phyloP scores from a whole-genome alignment of 2,329 filamentous ascomycete genomes.

The Seiridium cupressi region DNA sequence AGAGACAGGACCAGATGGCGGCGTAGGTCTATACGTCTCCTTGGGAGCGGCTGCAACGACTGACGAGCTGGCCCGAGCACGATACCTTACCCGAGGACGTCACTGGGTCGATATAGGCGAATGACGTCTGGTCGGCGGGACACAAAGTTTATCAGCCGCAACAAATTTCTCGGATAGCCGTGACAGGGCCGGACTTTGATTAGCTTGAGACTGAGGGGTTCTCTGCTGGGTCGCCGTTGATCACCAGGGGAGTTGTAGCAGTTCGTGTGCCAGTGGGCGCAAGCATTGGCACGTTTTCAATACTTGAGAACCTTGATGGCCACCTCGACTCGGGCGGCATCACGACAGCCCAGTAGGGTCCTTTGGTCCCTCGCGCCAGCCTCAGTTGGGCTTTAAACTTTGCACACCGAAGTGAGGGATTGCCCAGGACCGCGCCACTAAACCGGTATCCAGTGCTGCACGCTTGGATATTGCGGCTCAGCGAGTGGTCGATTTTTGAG shows the following conservation, averaged over 20 bases:
- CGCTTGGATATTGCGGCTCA: constrained; percentile 6
- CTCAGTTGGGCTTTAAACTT: background rate
- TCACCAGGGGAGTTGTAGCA: background rate
- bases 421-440: background rate
- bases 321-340: background rate
- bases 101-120: background rate
- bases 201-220: background rate
- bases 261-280: background rate
- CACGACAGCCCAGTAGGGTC: background rate
- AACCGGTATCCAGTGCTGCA: background rate
- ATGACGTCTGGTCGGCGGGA: background rate
- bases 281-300: constrained; percentile 2
- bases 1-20: background rate
- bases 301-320: constrained; percentile 9
- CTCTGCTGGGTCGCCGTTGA: background rate
- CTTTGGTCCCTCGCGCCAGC: background rate
- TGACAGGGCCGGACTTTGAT: background rate
- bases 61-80: background rate
- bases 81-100: background rate
- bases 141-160: constrained; percentile 2
- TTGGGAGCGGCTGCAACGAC: background rate
- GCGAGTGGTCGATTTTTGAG: constrained; percentile 1
- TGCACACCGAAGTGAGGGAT: background rate
- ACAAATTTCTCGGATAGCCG: background rate
- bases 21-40: background rate